phyloP scores from a whole-genome alignment of 345 rosid species.

The Citrus inodora region DNA sequence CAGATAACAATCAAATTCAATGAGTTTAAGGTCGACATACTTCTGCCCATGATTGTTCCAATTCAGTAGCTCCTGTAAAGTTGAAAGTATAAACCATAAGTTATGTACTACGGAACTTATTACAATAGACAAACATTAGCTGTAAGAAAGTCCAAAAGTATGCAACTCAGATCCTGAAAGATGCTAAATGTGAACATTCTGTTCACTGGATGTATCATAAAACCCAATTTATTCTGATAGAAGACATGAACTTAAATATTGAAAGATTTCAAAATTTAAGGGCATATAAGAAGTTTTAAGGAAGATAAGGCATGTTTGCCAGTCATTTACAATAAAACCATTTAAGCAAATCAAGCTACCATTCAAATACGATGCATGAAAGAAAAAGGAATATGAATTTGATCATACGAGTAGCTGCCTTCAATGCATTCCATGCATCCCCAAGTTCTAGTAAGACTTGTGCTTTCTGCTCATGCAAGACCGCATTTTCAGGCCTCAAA shows the following conservation, averaged over 20 bases:
- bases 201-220: not conserved
- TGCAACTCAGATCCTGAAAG: not conserved
- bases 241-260: not conserved
- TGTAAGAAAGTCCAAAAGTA: not conserved
- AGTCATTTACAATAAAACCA: too few species aligned
- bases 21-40: conserved; percentile 25
- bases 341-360: not conserved
- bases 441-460: conserved; percentile 89
- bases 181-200: not conserved
- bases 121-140: not conserved
- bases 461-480: conserved; percentile 86
- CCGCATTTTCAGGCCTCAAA: conserved; percentile 59
- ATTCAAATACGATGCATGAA: not conserved
- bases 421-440: conserved; percentile 78
- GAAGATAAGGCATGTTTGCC: not conserved
- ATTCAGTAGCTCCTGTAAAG: conserved; percentile 68
- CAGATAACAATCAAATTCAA: not conserved
- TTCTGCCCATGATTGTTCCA: conserved; percentile 86
- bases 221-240: not conserved
- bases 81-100: conserved; percentile 4
- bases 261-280: not conserved
- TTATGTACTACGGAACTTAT: conserved; percentile 6
- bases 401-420: conserved; percentile 68
- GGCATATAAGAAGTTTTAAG: not conserved
- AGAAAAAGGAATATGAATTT: not conserved